Evolutionary conservation across 768 basidiomycete species (phyloP), one percentile per base, ranked within the genome.

Genomic region (Gloeopeniophorella convolvens): DNA sequence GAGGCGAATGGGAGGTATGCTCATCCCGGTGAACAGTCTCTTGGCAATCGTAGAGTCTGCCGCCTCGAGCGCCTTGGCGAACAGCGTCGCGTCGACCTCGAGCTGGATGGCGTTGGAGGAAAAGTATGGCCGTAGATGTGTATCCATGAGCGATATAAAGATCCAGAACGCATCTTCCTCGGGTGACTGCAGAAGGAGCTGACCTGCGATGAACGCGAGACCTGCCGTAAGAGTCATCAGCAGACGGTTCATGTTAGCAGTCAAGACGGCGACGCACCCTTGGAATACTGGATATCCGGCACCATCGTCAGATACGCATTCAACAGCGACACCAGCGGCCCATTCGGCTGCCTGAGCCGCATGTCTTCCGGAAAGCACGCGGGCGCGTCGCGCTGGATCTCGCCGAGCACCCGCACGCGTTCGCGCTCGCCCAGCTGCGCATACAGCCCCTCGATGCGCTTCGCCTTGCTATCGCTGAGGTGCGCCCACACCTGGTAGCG

Each of bases 91-190:
- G 51, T 91, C 89, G 7, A 91, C 82, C 56, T 89, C 88, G 48
- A 89, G 68, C 62, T 88, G 85, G 2, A 73, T 70, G 2, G 73
- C 68, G 42, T 67, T 74, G 3, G 73, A 60, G 31, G 83, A 77
- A 62, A 89, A 92, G 63, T 89, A 89, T 0, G 82, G 71, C 1
- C 89, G 82, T n/a, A 90, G 70, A 56, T 89, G 82, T 1, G 78
- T 76, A 57, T 91, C 87, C 89, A 92, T 92, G 56, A 91, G 68
- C 3, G 87, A 88, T 1, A 87, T 75, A 62, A 91, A 90, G 16
- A 86, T 90, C 89, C 89, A 92, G 64, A 92, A 92, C 0, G 86
- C 89, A 56, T 92, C 89, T 62, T 92, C 89, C 55, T 92, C 89
- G 0, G 89, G 89, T 0, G 86, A 78, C 40, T 85, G 79, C 8